Conservation (phyloP, 2,329 filamentous ascomycete species). For the Diaporthe vaccinii region DNA sequence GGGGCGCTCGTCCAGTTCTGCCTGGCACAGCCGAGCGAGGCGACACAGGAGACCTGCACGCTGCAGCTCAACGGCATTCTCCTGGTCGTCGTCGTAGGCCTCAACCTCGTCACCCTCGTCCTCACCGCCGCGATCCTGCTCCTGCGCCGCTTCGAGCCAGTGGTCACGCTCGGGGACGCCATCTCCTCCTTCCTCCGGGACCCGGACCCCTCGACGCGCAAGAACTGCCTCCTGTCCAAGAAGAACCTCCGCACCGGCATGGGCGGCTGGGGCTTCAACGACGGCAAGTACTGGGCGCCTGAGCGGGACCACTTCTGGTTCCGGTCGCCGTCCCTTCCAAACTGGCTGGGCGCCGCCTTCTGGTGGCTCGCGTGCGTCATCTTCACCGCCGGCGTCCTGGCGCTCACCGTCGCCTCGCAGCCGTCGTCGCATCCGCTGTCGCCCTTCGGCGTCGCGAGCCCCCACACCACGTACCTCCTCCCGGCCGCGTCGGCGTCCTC, state of each 20-base stretch:
- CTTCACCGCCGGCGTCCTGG: slow-evolving; percentile 57
- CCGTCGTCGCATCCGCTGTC: slow-evolving; percentile 46
- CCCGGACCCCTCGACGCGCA: slow-evolving; percentile 59
- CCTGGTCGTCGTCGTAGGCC: slow-evolving; percentile 57
- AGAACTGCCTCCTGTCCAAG: slow-evolving; percentile 62
- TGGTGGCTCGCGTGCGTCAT: slow-evolving; percentile 56
- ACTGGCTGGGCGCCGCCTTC: slow-evolving; percentile 57
- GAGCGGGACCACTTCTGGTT: slow-evolving; percentile 59
- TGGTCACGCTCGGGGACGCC: slow-evolving; percentile 65
- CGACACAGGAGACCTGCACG: slow-evolving; percentile 50
- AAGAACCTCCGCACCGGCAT: slow-evolving; percentile 57
- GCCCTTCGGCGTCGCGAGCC: slow-evolving; percentile 54
- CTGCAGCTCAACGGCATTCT: slow-evolving; percentile 59
- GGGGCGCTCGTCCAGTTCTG: slow-evolving; percentile 49
- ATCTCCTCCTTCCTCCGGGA: slow-evolving; percentile 63
- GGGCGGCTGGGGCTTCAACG: slow-evolving; percentile 58
- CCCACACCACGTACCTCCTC: slow-evolving; percentile 52
- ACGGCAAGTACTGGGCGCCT: slow-evolving; percentile 59
- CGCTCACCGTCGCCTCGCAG: slow-evolving; percentile 46
- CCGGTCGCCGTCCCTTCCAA: slow-evolving; percentile 55
- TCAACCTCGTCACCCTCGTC: slow-evolving; percentile 56
- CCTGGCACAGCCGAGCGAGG: slow-evolving; percentile 47
- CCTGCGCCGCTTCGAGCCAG: slow-evolving; percentile 54
- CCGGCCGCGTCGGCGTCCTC: slow-evolving; percentile 44
- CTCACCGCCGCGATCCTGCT: slow-evolving; percentile 49